phyloP scores from a whole-genome alignment of 257 asterid genomes.

The Penstemon eatonii region DNA sequence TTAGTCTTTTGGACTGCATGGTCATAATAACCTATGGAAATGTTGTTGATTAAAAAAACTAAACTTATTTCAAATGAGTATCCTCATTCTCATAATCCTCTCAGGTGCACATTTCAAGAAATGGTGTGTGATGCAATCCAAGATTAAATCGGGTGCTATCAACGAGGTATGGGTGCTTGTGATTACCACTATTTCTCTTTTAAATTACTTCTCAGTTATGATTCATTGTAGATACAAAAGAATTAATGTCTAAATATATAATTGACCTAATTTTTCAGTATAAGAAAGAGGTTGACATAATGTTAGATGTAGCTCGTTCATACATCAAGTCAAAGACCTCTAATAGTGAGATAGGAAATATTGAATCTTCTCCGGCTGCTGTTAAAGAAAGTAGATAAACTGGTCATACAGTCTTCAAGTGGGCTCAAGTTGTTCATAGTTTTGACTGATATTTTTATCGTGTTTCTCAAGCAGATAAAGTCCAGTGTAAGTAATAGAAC shows the following conservation, averaged over 20 bases:
- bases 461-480: neutral
- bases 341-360: constrained; percentile 27
- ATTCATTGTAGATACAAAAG: constrained; percentile 8
- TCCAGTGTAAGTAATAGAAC: neutral
- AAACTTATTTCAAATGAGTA: neutral
- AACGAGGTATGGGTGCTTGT: constrained; percentile 54
- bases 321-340: constrained; percentile 55
- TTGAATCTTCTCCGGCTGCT: constrained; percentile 29
- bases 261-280: constrained; percentile 50
- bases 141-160: constrained; percentile 67
- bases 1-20: neutral
- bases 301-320: constrained; percentile 69
- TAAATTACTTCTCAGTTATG: constrained; percentile 1
- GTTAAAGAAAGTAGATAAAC: constrained; percentile 37
- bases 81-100: constrained; percentile 14
- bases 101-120: constrained; percentile 86
- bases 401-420: neutral
- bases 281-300: constrained; percentile 71
- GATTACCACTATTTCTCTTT: neutral
- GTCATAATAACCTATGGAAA: neutral
- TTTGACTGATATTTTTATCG: neutral
- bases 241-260: neutral
- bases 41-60: neutral
- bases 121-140: constrained; percentile 91
- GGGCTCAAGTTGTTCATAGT: neutral